Evolutionary conservation across 1,139 yeast genomes (phyloP).

Genomic region (Hyphopichia fennica): DNA sequence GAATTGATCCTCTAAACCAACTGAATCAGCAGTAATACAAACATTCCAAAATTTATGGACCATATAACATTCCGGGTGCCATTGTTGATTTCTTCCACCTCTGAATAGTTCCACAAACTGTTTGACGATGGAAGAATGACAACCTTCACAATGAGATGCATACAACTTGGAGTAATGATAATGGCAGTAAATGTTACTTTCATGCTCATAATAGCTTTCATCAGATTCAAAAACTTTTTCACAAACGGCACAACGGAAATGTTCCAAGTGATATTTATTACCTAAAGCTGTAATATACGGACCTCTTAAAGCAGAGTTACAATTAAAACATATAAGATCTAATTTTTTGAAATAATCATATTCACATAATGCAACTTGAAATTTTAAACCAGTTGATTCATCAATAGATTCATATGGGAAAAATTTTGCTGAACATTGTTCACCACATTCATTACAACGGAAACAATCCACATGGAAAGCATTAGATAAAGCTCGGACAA

Average conservation of each 20-base stretch:
- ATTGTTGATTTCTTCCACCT: slow-evolving; percentile 93
- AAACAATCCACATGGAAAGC: slow-evolving; percentile 89
- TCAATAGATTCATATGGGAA: slow-evolving; percentile 55
- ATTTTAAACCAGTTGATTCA: slow-evolving; percentile 28
- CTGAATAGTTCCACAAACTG: slow-evolving; percentile 91
- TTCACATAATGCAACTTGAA: slow-evolving; percentile 82
- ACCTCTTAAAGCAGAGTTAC: slow-evolving; percentile 85
- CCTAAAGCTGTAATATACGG: slow-evolving; percentile 94
- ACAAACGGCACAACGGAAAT: slow-evolving; percentile 90
- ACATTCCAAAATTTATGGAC: slow-evolving; percentile 97
- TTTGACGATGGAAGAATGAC: slow-evolving; percentile 85
- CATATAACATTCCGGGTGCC: slow-evolving; percentile 99
- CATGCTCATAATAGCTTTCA: slow-evolving; percentile 90
- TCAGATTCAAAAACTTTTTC: slow-evolving; percentile 85
- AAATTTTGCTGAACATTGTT: slow-evolving; percentile 70
- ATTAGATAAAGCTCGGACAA: slow-evolving; percentile 78
- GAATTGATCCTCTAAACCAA: slow-evolving; percentile 50
- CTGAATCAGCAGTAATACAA: slow-evolving; percentile 62
- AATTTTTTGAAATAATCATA: slow-evolving; percentile 86
- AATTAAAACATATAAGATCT: slow-evolving; percentile 78
- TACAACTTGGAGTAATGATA: slow-evolving; percentile 82
- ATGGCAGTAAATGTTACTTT: slow-evolving; percentile 81
- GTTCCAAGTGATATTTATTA: slow-evolving; percentile 90
- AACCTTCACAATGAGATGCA: slow-evolving; percentile 93
- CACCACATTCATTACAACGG: slow-evolving; percentile 78